phyloP scores from a whole-genome alignment of 768 basidiomycete species.

The Suillus sp. region DNA sequence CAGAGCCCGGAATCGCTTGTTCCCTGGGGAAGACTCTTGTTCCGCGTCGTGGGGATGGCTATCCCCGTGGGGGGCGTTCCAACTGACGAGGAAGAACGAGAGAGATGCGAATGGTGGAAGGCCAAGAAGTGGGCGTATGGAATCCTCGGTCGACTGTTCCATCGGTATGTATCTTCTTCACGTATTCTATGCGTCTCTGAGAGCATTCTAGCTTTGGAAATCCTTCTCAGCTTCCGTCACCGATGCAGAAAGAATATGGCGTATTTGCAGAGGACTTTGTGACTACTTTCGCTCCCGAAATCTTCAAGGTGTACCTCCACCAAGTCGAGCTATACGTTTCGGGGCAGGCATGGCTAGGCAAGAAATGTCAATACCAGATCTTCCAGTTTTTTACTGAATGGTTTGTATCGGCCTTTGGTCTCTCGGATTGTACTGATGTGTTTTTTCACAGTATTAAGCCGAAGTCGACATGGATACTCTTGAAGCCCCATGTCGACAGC shows the following conservation, averaged over 20 bases:
- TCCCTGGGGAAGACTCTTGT: conserved; percentile 86
- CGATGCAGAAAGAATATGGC: conserved; percentile 68
- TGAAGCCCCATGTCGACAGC: conserved; percentile 82
- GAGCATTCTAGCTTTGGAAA: conserved; percentile 66
- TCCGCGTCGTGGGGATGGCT: conserved; percentile 73
- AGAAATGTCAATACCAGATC: conserved; percentile 82
- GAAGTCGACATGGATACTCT: conserved; percentile 84
- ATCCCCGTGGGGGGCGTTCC: conserved; percentile 69
- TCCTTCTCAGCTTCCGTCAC: conserved; percentile 79
- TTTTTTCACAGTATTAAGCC: conserved; percentile 72
- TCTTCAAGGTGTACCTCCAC: conserved; percentile 75
- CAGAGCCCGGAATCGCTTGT: conserved; percentile 75
- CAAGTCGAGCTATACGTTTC: conserved; percentile 69
- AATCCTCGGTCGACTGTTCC: conserved; percentile 73
- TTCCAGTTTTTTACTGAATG: conserved; percentile 89
- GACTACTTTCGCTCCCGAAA: conserved; percentile 79
- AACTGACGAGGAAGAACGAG: conserved; percentile 72
- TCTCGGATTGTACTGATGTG: conserved; percentile 16
- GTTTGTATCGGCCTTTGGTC: conserved; percentile 42
- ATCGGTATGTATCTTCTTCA: conserved; percentile 45
- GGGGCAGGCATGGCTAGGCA: conserved; percentile 75
- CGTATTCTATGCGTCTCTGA: conserved; percentile 11
- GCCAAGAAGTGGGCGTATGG: conserved; percentile 92
- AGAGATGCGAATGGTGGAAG: conserved; percentile 86
- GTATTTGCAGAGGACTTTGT: conserved; percentile 80